These are phyloP conservation scores for Naganishia vaughanmartiniae DNA, from an alignment of 768 basidiomycete species.

Conservation along the genomic window DNA sequence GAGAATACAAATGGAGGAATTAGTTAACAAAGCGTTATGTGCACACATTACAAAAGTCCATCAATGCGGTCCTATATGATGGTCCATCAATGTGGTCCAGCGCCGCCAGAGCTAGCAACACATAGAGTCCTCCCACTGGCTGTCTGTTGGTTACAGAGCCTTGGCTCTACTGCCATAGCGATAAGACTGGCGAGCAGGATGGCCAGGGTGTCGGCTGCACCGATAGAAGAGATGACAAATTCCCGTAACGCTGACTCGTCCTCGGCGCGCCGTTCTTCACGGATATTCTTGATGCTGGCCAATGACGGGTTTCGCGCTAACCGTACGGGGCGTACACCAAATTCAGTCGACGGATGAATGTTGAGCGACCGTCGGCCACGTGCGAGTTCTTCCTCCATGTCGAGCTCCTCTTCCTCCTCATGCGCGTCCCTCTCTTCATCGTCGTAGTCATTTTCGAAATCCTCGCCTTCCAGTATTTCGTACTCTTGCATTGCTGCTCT, in stretches of 20 bases:
- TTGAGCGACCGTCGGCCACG: conserved; percentile 11
- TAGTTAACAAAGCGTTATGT: background rate
- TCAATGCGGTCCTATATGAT: too few species aligned
- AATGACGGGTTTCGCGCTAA: conserved; percentile 26
- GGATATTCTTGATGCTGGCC: conserved; percentile 22
- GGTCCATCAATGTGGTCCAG: background rate
- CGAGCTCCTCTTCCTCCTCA: conserved; percentile 27
- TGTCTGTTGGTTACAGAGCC: conserved; percentile 19
- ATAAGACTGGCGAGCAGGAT: conserved; percentile 25
- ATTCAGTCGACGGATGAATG: background rate
- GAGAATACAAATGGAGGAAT: background rate
- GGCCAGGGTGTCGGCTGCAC: conserved; percentile 27
- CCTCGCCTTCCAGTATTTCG: conserved; percentile 21
- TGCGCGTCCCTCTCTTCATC: conserved; percentile 24
- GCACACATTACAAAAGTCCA: background rate
- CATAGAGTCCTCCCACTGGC: conserved; percentile 20
- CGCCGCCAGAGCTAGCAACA: conserved; percentile 9
- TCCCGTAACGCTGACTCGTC: conserved; percentile 26
- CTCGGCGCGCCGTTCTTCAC: conserved; percentile 26
- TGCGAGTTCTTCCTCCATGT: conserved; percentile 28
- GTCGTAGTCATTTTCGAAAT: conserved; percentile 20
- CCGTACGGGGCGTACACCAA: conserved; percentile 10
- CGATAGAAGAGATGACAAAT: conserved; percentile 29
- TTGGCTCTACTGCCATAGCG: conserved; percentile 28
- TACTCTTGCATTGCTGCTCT: conserved; percentile 22